These are phyloP conservation scores for Candida morakotiae DNA, from an alignment of 805 yeast genomes.

Conservation along the genomic window DNA sequence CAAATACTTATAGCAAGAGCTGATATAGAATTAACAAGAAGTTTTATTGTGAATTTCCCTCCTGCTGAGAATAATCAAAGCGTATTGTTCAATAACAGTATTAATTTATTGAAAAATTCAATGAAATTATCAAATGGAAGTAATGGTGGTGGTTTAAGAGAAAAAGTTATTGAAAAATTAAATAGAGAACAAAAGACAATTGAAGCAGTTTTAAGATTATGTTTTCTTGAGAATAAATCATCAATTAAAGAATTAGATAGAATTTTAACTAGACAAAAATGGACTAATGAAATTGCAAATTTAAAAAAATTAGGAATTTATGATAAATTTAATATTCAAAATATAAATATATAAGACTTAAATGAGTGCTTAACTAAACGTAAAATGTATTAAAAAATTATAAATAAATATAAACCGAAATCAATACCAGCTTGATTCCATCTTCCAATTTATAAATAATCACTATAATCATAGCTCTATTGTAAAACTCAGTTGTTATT, in stretches of 20 bases:
- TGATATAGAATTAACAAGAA: conserved; percentile 49
- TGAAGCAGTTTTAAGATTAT: conserved; percentile 44
- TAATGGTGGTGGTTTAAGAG: conserved; percentile 58
- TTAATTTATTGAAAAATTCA: conserved; percentile 43
- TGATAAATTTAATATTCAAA: conserved; percentile 15
- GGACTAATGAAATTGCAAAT: conserved; percentile 26
- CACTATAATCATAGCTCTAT: too few relatives aligned
- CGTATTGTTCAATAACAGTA: conserved; percentile 35
- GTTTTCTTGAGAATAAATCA: conserved; percentile 41
- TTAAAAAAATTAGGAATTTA: conserved; percentile 25
- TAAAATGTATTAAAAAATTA: too few relatives aligned
- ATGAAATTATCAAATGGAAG: conserved; percentile 39
- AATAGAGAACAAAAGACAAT: conserved; percentile 37
- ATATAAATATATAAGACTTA: conserved; percentile 1
- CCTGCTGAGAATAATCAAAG: conserved; percentile 25
- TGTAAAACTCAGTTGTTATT: too few relatives aligned
- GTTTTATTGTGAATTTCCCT: conserved; percentile 25
- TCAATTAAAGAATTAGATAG: conserved; percentile 22
- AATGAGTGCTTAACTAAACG: too few relatives aligned
- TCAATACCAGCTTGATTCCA: conserved; percentile 1
- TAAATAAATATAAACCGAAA: too few relatives aligned
- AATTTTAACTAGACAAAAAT: conserved; percentile 26
- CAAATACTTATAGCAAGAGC: conserved; percentile 46
- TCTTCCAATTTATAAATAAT: too few relatives aligned
- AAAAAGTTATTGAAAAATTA: conserved; percentile 40